phyloP scores from a whole-genome alignment of 2,329 filamentous ascomycete species.

The Aspergillus pseudoviridinutans region DNA sequence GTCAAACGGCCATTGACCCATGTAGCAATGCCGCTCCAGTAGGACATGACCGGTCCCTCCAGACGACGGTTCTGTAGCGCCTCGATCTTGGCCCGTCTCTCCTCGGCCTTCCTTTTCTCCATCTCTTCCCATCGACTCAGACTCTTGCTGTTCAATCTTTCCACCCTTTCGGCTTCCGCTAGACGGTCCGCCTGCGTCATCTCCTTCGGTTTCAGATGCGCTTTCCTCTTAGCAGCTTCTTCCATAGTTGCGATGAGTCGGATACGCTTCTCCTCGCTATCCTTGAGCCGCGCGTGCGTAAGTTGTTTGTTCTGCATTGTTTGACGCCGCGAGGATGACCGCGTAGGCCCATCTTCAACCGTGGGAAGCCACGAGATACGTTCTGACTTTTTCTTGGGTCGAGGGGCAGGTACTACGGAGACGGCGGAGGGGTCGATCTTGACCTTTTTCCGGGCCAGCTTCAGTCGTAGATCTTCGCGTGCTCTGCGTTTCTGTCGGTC shows the following conservation, averaged over 20 bases:
- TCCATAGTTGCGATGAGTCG: constrained; percentile 55
- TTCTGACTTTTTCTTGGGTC: constrained; percentile 66
- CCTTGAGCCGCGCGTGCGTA: constrained; percentile 46
- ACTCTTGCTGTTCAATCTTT: constrained; percentile 83
- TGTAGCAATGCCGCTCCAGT: constrained; percentile 87
- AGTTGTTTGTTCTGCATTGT: constrained; percentile 64
- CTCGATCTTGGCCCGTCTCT: constrained; percentile 75
- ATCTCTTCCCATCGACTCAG: constrained; percentile 91
- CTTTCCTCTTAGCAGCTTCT: constrained; percentile 58
- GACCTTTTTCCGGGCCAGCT: constrained; percentile 63
- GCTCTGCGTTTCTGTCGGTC: constrained; percentile 79
- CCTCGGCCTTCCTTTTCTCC: constrained; percentile 82
- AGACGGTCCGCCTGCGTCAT: constrained; percentile 86
- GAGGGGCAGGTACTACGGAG: constrained; percentile 34
- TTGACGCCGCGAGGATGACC: constrained; percentile 59
- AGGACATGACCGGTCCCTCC: constrained; percentile 83
- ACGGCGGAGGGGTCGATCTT: constrained; percentile 59
- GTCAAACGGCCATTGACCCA: constrained; percentile 74
- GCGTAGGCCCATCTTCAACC: constrained; percentile 56
- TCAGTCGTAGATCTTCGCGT: constrained; percentile 63
- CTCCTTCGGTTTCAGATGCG: constrained; percentile 70
- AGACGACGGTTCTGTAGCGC: constrained; percentile 83
- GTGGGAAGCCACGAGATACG: constrained; percentile 66
- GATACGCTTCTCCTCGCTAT: constrained; percentile 46
- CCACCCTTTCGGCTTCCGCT: constrained; percentile 74